Percentiles rank a stretch among this genome's conserved stretches.
These are phyloP conservation scores for Oryza meridionalis DNA, from an alignment of 176 grass and related monocot species.

Conservation along the genomic window DNA sequence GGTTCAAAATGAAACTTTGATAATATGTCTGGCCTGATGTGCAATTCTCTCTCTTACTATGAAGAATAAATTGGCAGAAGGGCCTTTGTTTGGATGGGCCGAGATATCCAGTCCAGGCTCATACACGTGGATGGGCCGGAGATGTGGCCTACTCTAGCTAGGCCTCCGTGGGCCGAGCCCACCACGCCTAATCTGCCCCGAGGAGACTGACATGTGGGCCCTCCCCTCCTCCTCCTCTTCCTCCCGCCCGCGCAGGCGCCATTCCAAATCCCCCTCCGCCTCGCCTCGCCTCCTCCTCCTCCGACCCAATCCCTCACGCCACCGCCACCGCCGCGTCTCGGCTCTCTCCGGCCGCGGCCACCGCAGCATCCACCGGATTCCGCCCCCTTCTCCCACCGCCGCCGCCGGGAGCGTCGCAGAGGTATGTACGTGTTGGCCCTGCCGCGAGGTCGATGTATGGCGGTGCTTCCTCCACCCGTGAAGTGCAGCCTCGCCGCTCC, in stretches of 20 bases:
- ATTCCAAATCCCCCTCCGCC: conserved; percentile 34
- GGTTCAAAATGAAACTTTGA: too few relatives aligned
- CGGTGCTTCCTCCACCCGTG: neutral
- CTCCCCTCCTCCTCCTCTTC: too few relatives aligned
- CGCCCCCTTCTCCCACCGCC: neutral
- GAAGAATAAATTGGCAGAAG: too few relatives aligned
- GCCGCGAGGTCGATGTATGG: neutral
- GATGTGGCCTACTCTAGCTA: too few relatives aligned
- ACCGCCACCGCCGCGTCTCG: neutral
- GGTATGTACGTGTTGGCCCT: conserved; percentile 29
- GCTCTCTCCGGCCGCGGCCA: neutral
- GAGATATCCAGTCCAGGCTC: too few relatives aligned
- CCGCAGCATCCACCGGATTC: too few relatives aligned
- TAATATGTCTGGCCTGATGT: too few relatives aligned
- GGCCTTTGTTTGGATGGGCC: too few relatives aligned
- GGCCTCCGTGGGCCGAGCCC: too few relatives aligned
- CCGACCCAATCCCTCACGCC: neutral
- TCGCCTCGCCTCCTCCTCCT: neutral
- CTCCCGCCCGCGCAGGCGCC: conserved; percentile 25
- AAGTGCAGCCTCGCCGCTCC: neutral
- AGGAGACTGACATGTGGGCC: conserved; percentile 18
- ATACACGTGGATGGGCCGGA: too few relatives aligned
- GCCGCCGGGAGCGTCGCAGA: neutral
- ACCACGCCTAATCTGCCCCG: too few relatives aligned
- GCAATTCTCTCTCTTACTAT: too few relatives aligned